phyloP scores from a whole-genome alignment of 768 basidiomycete species.

The Kwoniella botswanensis region DNA sequence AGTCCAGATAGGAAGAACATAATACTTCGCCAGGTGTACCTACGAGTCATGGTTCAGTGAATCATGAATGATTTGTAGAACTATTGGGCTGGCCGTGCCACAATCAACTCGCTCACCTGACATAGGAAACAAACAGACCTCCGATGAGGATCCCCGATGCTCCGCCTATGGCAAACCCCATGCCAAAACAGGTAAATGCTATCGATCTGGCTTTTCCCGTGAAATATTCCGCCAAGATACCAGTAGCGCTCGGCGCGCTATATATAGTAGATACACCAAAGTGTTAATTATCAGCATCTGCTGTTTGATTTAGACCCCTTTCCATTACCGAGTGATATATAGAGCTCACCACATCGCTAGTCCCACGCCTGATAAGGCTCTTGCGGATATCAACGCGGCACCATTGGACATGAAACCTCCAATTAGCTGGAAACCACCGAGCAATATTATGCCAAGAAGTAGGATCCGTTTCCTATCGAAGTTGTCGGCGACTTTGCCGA shows the following conservation, averaged over 20 bases:
- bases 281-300: too few species aligned
- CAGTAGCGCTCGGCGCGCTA: conserved; percentile 60
- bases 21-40: not conserved
- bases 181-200: conserved; percentile 82
- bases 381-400: conserved; percentile 69
- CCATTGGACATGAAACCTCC: conserved; percentile 59
- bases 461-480: conserved; percentile 77
- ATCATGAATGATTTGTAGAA: too few species aligned
- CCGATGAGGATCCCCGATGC: conserved; percentile 73
- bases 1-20: not conserved
- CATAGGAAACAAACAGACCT: conserved; percentile 70
- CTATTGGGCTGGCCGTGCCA: too few species aligned
- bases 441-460: conserved; percentile 65
- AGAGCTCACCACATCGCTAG: conserved; percentile 65
- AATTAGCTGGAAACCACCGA: conserved; percentile 66
- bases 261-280: not conserved
- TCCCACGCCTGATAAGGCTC: conserved; percentile 79
- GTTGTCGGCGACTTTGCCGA: conserved; percentile 47
- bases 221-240: conserved; percentile 80
- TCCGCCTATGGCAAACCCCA: conserved; percentile 81
- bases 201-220: conserved; percentile 71
- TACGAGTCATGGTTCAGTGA: not conserved
- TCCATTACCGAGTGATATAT: too few species aligned
- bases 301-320: too few species aligned
- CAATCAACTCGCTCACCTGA: conserved; percentile 49